A percentile compares a stretch with the other conserved stretches of the same genome.
These are phyloP conservation scores for Benincasa hispida DNA, from an alignment of 306 rosid species.

Conservation along the genomic window DNA sequence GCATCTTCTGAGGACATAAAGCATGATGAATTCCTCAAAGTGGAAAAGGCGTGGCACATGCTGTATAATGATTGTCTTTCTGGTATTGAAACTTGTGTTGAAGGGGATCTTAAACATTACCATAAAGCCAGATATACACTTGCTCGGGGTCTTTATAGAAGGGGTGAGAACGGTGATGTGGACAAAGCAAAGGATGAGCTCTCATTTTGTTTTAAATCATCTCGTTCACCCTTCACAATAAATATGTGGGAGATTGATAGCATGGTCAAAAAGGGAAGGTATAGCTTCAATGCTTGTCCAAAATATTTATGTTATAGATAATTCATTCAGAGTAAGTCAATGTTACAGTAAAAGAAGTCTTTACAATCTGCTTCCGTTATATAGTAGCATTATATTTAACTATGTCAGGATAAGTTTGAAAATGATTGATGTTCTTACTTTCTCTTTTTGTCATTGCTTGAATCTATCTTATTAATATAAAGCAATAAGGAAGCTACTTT, in stretches of 20 bases:
- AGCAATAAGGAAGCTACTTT: background rate
- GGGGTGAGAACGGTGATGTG: constrained; percentile 55
- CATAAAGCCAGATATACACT: constrained; percentile 98
- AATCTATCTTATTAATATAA: background rate
- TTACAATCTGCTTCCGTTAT: background rate
- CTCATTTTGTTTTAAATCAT: constrained; percentile 95
- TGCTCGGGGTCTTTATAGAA: constrained; percentile 73
- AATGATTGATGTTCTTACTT: background rate
- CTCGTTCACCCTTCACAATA: constrained; percentile 92
- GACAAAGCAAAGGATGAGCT: constrained; percentile 92
- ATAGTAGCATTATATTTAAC: background rate
- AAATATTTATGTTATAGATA: constrained; percentile 1
- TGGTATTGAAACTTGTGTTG: constrained; percentile 88
- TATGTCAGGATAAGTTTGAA: background rate
- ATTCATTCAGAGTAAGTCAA: background rate
- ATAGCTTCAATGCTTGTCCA: constrained; percentile 8
- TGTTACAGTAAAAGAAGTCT: background rate
- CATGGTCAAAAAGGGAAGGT: constrained; percentile 89
- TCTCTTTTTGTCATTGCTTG: background rate
- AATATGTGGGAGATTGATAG: constrained; percentile 99
- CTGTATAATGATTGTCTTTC: constrained; percentile 82
- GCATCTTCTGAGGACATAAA: constrained; percentile 31
- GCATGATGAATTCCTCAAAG: constrained; percentile 36
- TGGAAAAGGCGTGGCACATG: constrained; percentile 61
- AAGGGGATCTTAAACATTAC: constrained; percentile 95